Evolutionary conservation across 1,284 basidiomycete genomes (phyloP).

Genomic region (Fomitopsis schrenkii): DNA sequence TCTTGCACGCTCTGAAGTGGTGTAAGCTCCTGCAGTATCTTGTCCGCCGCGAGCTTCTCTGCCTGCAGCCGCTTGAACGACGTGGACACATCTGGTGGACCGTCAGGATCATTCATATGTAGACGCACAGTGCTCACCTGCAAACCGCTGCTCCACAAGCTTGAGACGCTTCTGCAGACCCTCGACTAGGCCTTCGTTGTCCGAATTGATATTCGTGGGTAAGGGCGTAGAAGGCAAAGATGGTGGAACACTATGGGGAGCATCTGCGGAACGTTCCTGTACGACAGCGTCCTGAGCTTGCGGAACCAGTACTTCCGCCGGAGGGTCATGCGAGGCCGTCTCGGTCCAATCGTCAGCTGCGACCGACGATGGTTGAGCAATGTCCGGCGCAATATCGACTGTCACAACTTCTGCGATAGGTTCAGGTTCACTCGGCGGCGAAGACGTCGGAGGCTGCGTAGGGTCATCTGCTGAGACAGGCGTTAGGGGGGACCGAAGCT

Average conservation of each 20-base stretch:
- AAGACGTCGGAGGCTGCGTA: neutral
- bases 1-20: slow-evolving; percentile 69
- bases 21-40: slow-evolving; percentile 68
- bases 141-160: slow-evolving; percentile 67
- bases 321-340: neutral
- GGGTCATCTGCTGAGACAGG: neutral
- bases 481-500: neutral
- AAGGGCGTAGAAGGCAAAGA: neutral
- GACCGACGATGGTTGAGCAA: neutral
- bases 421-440: neutral
- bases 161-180: slow-evolving; percentile 59
- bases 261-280: neutral
- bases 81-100: slow-evolving; percentile 58
- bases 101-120: slow-evolving; percentile 3
- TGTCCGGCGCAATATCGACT: neutral
- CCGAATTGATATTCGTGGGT: neutral
- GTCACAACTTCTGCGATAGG: neutral
- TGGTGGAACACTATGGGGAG: neutral
- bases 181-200: slow-evolving; percentile 35
- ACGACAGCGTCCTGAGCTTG: neutral
- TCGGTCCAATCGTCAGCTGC: neutral
- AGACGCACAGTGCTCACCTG: slow-evolving; percentile 39
- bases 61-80: slow-evolving; percentile 73
- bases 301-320: neutral
- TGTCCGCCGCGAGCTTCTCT: slow-evolving; percentile 69